A percentile compares a stretch with the other conserved stretches of the same genome.
phyloP scores from a whole-genome alignment of 1,284 basidiomycete species.

The Apiotrichum porosum region DNA sequence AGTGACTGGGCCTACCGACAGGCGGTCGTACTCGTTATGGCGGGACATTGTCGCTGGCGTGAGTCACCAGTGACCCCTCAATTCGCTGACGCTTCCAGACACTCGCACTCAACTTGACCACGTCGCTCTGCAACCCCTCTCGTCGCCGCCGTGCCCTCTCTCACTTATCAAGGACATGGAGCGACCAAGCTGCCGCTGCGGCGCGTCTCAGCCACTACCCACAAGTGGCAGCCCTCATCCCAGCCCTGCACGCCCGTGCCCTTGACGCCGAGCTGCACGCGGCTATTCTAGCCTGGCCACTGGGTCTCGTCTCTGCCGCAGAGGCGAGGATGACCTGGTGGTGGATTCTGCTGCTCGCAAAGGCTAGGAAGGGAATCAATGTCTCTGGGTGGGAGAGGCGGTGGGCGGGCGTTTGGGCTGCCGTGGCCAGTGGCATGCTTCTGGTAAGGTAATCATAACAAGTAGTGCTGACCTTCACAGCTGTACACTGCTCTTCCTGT shows the following conservation, averaged over 20 bases:
- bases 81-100: conserved; percentile 11
- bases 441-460: conserved; percentile 18
- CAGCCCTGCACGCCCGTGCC: conserved; percentile 20
- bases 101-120: conserved; percentile 11
- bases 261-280: conserved; percentile 39
- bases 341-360: conserved; percentile 23
- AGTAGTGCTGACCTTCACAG: conserved; percentile 7
- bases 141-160: conserved; percentile 29
- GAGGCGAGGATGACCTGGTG: conserved; percentile 36
- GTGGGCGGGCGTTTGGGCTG: conserved; percentile 25
- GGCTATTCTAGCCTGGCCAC: conserved; percentile 21
- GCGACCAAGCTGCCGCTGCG: conserved; percentile 25
- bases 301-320: conserved; percentile 18
- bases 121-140: conserved; percentile 22
- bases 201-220: conserved; percentile 6
- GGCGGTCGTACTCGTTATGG: conserved; percentile 18
- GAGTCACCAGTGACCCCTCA: conserved; percentile 2
- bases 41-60: conserved; percentile 29
- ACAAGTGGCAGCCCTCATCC: conserved; percentile 3
- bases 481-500: conserved; percentile 13
- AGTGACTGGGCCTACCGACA: conserved; percentile 3
- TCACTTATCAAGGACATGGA: conserved; percentile 25
- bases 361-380: neutral
- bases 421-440: conserved; percentile 23
- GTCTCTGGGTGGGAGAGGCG: neutral